These are phyloP conservation scores for Corchorus olitorius DNA, from an alignment of 345 rosid species.

Conservation along the genomic window DNA sequence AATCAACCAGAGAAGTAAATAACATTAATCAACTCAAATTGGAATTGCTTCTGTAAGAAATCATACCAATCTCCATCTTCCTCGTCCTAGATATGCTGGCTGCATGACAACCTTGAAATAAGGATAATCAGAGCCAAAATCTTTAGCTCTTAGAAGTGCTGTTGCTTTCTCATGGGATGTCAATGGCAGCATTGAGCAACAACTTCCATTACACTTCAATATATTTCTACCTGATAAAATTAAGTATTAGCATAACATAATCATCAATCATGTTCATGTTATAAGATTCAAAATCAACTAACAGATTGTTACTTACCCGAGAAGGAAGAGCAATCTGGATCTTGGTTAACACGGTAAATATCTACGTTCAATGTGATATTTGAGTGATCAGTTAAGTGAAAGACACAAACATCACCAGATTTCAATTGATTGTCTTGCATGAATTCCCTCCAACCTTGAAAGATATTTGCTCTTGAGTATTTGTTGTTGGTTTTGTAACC, in stretches of 20 bases:
- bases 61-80: constrained; percentile 9
- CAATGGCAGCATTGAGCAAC: not conserved
- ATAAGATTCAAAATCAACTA: not conserved
- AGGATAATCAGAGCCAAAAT: constrained; percentile 13
- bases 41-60: not conserved
- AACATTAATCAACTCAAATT: not conserved
- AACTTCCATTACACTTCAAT: not conserved
- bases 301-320: not conserved
- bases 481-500: not conserved
- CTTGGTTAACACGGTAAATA: not conserved
- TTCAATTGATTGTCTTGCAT: constrained; percentile 9
- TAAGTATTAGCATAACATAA: not conserved
- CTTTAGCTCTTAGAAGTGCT: not conserved
- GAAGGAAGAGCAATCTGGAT: not conserved
- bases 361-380: not conserved
- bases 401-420: constrained; percentile 15
- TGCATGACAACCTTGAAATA: constrained; percentile 21
- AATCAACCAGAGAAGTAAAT: not conserved
- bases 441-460: constrained; percentile 18
- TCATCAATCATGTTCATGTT: not conserved
- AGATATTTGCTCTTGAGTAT: not conserved
- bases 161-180: constrained; percentile 2
- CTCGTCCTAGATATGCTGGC: not conserved
- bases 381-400: not conserved
- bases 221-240: not conserved